Percentiles rank a stretch among this genome's conserved stretches.
phyloP scores from a whole-genome alignment of 1,139 yeast genomes.

The Kodamaea sp. region DNA sequence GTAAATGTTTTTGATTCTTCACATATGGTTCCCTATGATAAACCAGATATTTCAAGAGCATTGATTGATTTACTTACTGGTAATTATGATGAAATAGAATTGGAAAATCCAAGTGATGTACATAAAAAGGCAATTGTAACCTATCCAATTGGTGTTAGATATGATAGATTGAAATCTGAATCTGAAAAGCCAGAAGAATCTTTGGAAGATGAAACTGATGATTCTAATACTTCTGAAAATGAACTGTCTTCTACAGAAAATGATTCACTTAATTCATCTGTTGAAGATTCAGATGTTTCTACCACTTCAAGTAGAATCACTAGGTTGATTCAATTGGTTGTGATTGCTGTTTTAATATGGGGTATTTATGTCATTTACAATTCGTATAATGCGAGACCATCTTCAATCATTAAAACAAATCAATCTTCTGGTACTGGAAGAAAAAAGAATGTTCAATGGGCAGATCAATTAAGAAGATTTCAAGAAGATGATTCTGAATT shows the following conservation, averaged over 20 bases:
- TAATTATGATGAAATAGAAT: slow-evolving; percentile 25
- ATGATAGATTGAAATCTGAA: slow-evolving; percentile 4
- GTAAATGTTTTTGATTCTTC: slow-evolving; percentile 72
- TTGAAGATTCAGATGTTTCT: slow-evolving; percentile 1
- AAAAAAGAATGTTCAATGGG: slow-evolving; percentile 59
- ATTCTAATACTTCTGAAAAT: background rate
- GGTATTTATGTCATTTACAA: slow-evolving; percentile 39
- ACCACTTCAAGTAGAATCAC: slow-evolving; percentile 22
- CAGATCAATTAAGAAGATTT: slow-evolving; percentile 44
- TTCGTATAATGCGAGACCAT: slow-evolving; percentile 38
- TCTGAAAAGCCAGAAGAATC: slow-evolving; percentile 2
- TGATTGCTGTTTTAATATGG: slow-evolving; percentile 42
- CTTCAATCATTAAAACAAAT: slow-evolving; percentile 37
- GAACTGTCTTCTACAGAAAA: background rate
- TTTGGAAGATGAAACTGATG: background rate
- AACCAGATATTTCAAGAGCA: slow-evolving; percentile 67
- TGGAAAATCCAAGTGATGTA: slow-evolving; percentile 12
- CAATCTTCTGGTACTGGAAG: slow-evolving; percentile 17
- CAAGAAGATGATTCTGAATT: slow-evolving; percentile 31
- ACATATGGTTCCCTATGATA: slow-evolving; percentile 94
- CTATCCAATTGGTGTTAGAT: slow-evolving; percentile 30
- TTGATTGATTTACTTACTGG: slow-evolving; percentile 52
- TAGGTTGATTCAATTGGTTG: slow-evolving; percentile 40
- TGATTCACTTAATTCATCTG: background rate
- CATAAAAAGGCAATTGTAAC: slow-evolving; percentile 22